Evolutionary conservation across 352 stramenopile genomes (phyloP).

Genomic region (Phytophthora constricta): DNA sequence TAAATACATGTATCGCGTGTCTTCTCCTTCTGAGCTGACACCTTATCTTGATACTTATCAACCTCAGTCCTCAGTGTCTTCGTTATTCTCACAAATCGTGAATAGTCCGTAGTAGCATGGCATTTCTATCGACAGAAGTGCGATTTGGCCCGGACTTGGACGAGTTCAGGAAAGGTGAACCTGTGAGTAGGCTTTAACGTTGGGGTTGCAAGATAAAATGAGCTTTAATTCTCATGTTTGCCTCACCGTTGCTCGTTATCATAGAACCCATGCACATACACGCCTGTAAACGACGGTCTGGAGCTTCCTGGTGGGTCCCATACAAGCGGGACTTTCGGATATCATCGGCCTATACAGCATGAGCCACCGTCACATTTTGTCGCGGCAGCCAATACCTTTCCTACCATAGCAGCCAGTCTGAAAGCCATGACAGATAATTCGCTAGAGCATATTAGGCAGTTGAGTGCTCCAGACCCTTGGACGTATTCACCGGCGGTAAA

Average conservation of each 20-base stretch:
- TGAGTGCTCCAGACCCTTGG: constrained; percentile 12
- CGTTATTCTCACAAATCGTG: too few species aligned
- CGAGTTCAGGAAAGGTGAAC: constrained; percentile 41
- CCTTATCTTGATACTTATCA: too few species aligned
- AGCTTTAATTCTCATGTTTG: constrained; percentile 3
- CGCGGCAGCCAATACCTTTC: constrained; percentile 9
- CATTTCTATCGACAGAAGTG: constrained; percentile 52
- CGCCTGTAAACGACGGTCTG: constrained; percentile 4
- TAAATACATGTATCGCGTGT: too few species aligned
- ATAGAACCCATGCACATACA: constrained; percentile 65
- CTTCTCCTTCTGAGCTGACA: too few species aligned
- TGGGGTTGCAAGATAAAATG: not conserved
- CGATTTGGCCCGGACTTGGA: constrained; percentile 61
- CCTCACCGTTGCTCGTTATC: not conserved
- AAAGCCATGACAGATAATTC: constrained; percentile 32
- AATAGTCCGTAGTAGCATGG: too few species aligned
- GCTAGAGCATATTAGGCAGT: constrained; percentile 19
- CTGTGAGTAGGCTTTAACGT: constrained; percentile 31
- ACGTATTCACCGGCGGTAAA: constrained; percentile 47
- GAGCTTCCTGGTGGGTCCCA: not conserved
- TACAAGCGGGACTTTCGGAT: constrained; percentile 45
- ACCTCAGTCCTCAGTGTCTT: too few species aligned
- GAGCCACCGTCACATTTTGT: constrained; percentile 19
- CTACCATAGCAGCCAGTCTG: constrained; percentile 22
- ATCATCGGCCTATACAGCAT: constrained; percentile 21